These are phyloP conservation scores for Penicillium nucicola DNA, from an alignment of 495 filamentous ascomycete genomes.

Conservation along the genomic window DNA sequence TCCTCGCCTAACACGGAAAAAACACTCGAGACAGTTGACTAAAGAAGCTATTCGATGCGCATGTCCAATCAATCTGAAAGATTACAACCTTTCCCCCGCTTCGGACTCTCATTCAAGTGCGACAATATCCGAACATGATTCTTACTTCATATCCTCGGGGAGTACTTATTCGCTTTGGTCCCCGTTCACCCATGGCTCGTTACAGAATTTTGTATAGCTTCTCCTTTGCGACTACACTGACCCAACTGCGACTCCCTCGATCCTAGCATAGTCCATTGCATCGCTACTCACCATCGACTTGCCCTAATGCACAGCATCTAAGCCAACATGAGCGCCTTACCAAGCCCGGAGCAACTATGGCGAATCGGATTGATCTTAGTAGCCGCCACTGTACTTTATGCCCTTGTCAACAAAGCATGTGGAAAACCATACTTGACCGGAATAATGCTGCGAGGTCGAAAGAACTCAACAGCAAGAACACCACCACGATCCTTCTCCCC, in stretches of 20 bases:
- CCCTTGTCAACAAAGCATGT: conserved; percentile 6
- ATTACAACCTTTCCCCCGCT: conserved; percentile 19
- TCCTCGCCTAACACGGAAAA: conserved; percentile 28
- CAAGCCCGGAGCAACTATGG: conserved; percentile 19
- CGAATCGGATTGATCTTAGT: conserved; percentile 21
- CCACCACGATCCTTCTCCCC: conserved; percentile 59
- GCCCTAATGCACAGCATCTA: conserved; percentile 10
- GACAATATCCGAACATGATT: conserved; percentile 2
- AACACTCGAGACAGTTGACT: conserved; percentile 12
- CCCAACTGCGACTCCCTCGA: neutral
- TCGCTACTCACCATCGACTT: neutral
- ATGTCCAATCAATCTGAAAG: neutral
- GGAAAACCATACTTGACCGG: conserved; percentile 11
- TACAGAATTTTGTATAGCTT: neutral
- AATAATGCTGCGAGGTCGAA: conserved; percentile 28
- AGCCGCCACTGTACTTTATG: conserved; percentile 20
- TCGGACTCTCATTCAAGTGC: conserved; percentile 2
- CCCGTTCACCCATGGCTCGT: neutral
- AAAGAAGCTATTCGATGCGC: conserved; percentile 21
- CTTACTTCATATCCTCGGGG: neutral
- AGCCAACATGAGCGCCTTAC: conserved; percentile 10
- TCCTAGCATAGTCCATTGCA: neutral
- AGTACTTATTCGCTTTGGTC: conserved; percentile 9
- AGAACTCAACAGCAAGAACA: conserved; percentile 42
- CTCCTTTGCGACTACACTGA: neutral